Base-by-base conservation (phyloP, 2,329 filamentous ascomycete species). In the Huntiella moniliformis region DNA sequence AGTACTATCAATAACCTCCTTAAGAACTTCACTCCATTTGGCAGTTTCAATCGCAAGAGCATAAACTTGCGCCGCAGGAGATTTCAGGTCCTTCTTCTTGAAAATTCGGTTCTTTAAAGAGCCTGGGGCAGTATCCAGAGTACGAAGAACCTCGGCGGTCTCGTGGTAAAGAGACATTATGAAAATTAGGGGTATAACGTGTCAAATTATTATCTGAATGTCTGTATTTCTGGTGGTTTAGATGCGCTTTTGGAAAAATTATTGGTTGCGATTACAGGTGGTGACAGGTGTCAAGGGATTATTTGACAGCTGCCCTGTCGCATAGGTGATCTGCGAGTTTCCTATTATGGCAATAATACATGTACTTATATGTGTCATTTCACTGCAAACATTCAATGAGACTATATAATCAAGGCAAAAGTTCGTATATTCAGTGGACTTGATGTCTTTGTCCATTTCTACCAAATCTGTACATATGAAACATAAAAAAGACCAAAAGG, bases 101-200 rank as follows among this genome's bases (percentile, higher is more conserved):
- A 91, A 96, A 38, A 96, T 75, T 33, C 83, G 71, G 5, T 85
- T 84, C 61, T 92, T 94, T 52, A 96, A 70, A 18, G 84, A 94
- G 13, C 84, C 85, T n/a, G 80, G 79, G n/a, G 73, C 71, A 3
- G 76, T 63, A 5, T 70, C 71, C 3, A 49, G 44, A 2, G 44
- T 46, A 3, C 72, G 71, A 47, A 98, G 64, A 33, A 95, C 67
- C 11, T 77, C 70, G 3, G 82, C 85, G 5, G 87, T 82, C 65
- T 96, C 91, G 59, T 93, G 82, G 60, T 98, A 98, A 47, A 98
- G 79, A 41, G 87, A 93, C 88, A 96, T 96, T 16, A 17, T 38
- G 34, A 35, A 12, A 34, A 36, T 35, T 17, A 18, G 11, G 35
- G n/a, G 31, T 35, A 38, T 13, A 11, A 28, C 10, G 22, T 28